Evolutionary conservation across 2,329 filamentous ascomycete genomes (phyloP).

Genomic region (Aspergillus brasiliensis): DNA sequence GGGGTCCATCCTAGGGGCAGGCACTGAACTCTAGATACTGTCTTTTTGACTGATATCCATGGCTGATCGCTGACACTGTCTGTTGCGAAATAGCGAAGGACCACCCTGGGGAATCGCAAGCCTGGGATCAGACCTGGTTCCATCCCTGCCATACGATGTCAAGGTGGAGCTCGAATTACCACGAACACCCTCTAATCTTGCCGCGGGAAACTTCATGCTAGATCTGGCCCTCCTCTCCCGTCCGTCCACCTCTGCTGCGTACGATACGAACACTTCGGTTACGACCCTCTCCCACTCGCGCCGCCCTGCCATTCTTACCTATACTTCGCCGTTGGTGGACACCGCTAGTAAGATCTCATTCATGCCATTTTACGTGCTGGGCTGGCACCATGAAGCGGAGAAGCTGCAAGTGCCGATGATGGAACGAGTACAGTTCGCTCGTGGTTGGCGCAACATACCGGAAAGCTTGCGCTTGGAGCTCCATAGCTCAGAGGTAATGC

Average conservation of each 20-base stretch:
- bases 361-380: conserved; percentile 70
- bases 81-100: conserved; percentile 37
- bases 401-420: conserved; percentile 70
- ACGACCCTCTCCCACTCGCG: conserved; percentile 64
- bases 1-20: neutral
- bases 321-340: conserved; percentile 70
- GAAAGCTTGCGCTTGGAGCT: conserved; percentile 64
- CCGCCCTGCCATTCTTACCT: conserved; percentile 77
- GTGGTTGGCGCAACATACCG: conserved; percentile 57
- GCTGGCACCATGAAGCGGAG: conserved; percentile 65
- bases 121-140: conserved; percentile 60
- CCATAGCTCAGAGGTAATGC: conserved; percentile 68
- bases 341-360: conserved; percentile 62
- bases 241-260: conserved; percentile 37
- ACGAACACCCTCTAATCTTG: conserved; percentile 72
- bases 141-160: conserved; percentile 82
- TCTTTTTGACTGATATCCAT: neutral
- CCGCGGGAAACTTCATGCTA: conserved; percentile 92
- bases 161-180: conserved; percentile 74
- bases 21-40: neutral
- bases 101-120: conserved; percentile 56
- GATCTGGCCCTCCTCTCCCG: conserved; percentile 68
- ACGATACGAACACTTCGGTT: conserved; percentile 32
- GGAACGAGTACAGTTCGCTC: conserved; percentile 68
- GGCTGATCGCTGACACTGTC: conserved; percentile 3